phyloP scores from a whole-genome alignment of 768 basidiomycete species.

The Neoboletus brunneissimus region DNA sequence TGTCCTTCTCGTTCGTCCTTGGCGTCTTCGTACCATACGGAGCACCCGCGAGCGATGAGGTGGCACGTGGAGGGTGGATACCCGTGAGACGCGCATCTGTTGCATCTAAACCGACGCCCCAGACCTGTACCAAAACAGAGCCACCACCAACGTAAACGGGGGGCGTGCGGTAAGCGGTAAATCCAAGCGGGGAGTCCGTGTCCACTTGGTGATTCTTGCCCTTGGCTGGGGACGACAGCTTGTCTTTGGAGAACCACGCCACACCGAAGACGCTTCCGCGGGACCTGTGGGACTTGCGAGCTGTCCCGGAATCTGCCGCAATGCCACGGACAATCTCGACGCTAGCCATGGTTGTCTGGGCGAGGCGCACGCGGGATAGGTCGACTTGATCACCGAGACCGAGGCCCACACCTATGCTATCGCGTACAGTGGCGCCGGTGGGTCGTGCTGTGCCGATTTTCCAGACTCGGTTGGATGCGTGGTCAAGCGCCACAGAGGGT shows the following conservation, averaged over 20 bases:
- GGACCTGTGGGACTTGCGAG: conserved; percentile 18
- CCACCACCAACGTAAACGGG: conserved; percentile 68
- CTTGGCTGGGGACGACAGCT: conserved; percentile 8
- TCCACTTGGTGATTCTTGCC: conserved; percentile 6
- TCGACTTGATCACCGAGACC: conserved; percentile 55
- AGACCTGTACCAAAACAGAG: conserved; percentile 81
- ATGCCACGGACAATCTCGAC: conserved; percentile 71
- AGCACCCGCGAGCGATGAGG: conserved; percentile 14
- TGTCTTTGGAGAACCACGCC: conserved; percentile 32
- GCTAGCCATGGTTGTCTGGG: conserved; percentile 86
- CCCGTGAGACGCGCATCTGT: conserved; percentile 68
- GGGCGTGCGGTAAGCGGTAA: conserved; percentile 69
- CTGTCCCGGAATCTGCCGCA: conserved; percentile 25
- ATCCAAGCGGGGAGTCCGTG: conserved; percentile 47
- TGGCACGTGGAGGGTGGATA: conserved; percentile 29
- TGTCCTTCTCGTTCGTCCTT: conserved; percentile 26
- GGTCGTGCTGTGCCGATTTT: conserved; percentile 18
- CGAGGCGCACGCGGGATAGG: conserved; percentile 70
- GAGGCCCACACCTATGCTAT: conserved; percentile 26
- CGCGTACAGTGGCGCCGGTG: conserved; percentile 15
- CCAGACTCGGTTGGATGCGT: conserved; percentile 24
- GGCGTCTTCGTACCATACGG: conserved; percentile 21
- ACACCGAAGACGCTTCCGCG: conserved; percentile 26
- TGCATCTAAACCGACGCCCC: conserved; percentile 81
- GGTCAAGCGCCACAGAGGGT: conserved; percentile 14